These are phyloP conservation scores for Aspergillus alliaceus DNA, from an alignment of 2,329 filamentous ascomycete genomes.

Conservation along the genomic window DNA sequence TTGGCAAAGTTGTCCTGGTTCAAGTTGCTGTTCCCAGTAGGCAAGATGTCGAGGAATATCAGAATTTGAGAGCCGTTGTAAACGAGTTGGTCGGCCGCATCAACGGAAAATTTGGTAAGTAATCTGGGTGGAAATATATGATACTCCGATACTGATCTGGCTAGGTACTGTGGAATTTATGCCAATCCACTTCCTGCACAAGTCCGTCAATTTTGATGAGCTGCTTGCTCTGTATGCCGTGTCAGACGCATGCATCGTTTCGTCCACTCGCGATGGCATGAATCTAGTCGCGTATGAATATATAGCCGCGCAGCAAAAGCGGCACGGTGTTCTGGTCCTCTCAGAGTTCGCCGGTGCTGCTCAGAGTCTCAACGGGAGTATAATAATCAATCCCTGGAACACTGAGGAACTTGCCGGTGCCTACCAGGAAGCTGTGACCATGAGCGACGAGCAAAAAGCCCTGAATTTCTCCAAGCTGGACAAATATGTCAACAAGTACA, in stretches of 20 bases:
- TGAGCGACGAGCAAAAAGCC: conserved; percentile 83
- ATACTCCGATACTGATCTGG: conserved; percentile 13
- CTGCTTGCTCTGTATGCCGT: conserved; percentile 90
- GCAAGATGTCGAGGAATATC: conserved; percentile 96
- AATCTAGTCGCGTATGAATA: conserved; percentile 98
- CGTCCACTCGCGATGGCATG: conserved; percentile 97
- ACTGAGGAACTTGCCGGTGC: conserved; percentile 91
- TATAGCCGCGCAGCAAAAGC: conserved; percentile 87
- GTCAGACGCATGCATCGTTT: conserved; percentile 88
- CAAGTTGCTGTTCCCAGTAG: conserved; percentile 94
- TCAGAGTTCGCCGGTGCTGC: conserved; percentile 96
- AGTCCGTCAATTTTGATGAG: conserved; percentile 92
- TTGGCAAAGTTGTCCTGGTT: conserved; percentile 93
- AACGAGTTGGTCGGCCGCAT: conserved; percentile 96
- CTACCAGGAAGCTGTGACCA: conserved; percentile 94
- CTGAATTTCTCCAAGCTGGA: conserved; percentile 89
- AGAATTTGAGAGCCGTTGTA: conserved; percentile 90
- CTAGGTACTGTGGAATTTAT: conserved; percentile 90
- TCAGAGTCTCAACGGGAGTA: conserved; percentile 86
- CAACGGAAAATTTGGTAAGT: conserved; percentile 67
- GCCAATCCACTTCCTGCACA: conserved; percentile 98
- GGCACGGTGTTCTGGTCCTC: conserved; percentile 89
- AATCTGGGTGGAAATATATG: not conserved
- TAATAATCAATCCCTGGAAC: conserved; percentile 98
- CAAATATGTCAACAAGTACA: conserved; percentile 96